phyloP scores from a whole-genome alignment of 192 early-diverging fungal species.

The Coemansia sp. region DNA sequence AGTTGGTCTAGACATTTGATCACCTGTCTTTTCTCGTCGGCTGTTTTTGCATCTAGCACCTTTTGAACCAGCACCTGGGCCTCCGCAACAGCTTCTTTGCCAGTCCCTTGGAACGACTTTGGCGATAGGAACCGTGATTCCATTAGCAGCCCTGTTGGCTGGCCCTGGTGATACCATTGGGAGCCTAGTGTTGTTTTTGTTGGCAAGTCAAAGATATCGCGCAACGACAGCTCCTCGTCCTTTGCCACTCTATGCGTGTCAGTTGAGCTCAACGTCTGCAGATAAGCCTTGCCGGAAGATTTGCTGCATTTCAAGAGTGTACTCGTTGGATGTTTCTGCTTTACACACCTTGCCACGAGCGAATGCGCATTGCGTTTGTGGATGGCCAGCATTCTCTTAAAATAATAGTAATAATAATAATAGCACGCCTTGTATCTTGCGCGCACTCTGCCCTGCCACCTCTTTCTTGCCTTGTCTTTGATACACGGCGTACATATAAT shows the following conservation, averaged over 20 bases:
- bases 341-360: background rate
- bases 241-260: constrained; percentile 14
- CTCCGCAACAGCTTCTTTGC: constrained; percentile 37
- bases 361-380: background rate
- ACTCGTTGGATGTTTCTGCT: background rate
- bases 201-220: constrained; percentile 50
- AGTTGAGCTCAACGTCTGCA: constrained; percentile 19
- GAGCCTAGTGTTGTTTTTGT: constrained; percentile 45
- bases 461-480: too few species aligned
- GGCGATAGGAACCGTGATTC: constrained; percentile 52
- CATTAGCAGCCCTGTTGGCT: constrained; percentile 51
- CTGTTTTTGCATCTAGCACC: constrained; percentile 26
- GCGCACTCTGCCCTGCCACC: too few species aligned
- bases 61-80: constrained; percentile 35
- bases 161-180: constrained; percentile 47
- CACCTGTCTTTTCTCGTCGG: constrained; percentile 64
- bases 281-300: background rate
- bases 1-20: constrained; percentile 88
- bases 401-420: background rate
- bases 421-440: too few species aligned
- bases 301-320: background rate
- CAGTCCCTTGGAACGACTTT: constrained; percentile 39
- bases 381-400: background rate
- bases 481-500: background rate
- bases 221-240: constrained; percentile 39